These are phyloP conservation scores for Raphanus raphanistrum DNA, from an alignment of 345 rosid species.

Conservation along the genomic window DNA sequence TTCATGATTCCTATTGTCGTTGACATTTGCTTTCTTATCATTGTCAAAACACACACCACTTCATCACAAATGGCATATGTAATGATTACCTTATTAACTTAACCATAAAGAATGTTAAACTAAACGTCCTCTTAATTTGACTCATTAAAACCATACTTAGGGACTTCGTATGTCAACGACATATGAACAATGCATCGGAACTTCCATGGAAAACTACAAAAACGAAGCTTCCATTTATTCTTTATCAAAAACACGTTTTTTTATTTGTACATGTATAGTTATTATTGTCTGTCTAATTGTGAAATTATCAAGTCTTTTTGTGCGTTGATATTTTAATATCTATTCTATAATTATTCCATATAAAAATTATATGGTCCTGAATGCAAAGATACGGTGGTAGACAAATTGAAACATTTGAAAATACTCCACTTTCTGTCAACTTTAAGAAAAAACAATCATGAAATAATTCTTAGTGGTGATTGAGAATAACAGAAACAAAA, in stretches of 20 bases:
- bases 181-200: slow-evolving; percentile 8
- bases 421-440: slow-evolving; percentile 7
- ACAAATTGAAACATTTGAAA: background rate
- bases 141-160: slow-evolving; percentile 16
- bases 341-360: background rate
- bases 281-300: background rate
- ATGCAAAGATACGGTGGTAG: background rate
- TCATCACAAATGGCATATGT: slow-evolving; percentile 20
- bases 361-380: background rate
- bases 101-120: background rate
- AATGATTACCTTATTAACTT: slow-evolving; percentile 30
- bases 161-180: slow-evolving; percentile 22
- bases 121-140: slow-evolving; percentile 32
- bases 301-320: background rate
- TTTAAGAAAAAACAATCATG: slow-evolving; percentile 15
- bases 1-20: slow-evolving; percentile 36
- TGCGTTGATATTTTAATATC: slow-evolving; percentile 7
- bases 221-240: slow-evolving; percentile 10
- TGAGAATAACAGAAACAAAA: background rate
- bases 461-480: slow-evolving; percentile 20
- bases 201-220: slow-evolving; percentile 5
- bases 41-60: slow-evolving; percentile 31
- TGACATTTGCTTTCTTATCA: slow-evolving; percentile 34
- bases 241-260: slow-evolving; percentile 18
- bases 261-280: background rate